These are phyloP conservation scores for Phytophthora constricta DNA, from an alignment of 352 stramenopile species.

Conservation along the genomic window DNA sequence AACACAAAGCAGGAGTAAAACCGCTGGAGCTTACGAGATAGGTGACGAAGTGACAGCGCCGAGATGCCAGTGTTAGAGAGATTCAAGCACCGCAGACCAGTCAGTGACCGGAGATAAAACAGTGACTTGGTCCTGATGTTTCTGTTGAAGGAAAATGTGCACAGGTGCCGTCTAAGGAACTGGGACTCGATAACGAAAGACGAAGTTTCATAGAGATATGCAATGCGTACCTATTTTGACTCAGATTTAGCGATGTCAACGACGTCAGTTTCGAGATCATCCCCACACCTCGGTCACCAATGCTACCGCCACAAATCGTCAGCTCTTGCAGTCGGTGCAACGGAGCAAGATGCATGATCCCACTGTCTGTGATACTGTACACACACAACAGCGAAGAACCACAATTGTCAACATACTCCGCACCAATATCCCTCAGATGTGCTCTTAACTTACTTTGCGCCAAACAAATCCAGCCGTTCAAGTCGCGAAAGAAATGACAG, in stretches of 20 bases:
- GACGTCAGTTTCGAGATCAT: slow-evolving; percentile 78
- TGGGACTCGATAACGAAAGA: background rate
- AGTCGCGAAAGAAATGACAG: slow-evolving; percentile 61
- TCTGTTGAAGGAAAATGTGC: slow-evolving; percentile 38
- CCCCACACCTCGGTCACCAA: slow-evolving; percentile 75
- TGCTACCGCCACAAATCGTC: slow-evolving; percentile 69
- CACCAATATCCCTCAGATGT: background rate
- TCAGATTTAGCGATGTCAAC: slow-evolving; percentile 80
- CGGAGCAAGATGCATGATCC: slow-evolving; percentile 63
- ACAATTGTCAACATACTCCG: slow-evolving; percentile 4
- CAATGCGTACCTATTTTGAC: slow-evolving; percentile 75
- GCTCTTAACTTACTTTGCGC: slow-evolving; percentile 53
- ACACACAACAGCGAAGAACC: slow-evolving; percentile 4
- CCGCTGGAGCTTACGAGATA: slow-evolving; percentile 56
- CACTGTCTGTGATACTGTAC: slow-evolving; percentile 70
- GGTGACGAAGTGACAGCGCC: slow-evolving; percentile 66
- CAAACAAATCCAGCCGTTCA: slow-evolving; percentile 76
- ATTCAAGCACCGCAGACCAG: slow-evolving; percentile 69
- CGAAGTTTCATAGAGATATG: too few species aligned
- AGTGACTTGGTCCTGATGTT: slow-evolving; percentile 77
- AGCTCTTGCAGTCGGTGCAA: slow-evolving; percentile 63
- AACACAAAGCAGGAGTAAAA: background rate
- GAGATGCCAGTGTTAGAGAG: slow-evolving; percentile 81
- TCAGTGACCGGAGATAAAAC: slow-evolving; percentile 63
- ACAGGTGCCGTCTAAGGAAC: background rate